Evolutionary conservation across 2,329 filamentous ascomycete genomes (phyloP), one percentile per base, ranked within the genome.

Genomic region (Lanzia echinophila): DNA sequence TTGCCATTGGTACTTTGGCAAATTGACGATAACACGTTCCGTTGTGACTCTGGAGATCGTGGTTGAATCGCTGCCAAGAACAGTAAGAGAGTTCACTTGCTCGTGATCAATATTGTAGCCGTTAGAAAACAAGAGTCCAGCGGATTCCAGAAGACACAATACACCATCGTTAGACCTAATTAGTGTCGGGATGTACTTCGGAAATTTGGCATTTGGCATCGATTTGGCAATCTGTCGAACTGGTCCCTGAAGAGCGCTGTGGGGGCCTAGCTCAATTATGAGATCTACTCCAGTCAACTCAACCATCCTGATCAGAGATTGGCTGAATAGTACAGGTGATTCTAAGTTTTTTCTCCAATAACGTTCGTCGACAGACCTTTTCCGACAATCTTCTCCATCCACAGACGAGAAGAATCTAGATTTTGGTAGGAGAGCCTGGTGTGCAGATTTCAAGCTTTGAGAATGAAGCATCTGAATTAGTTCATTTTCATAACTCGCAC

Each of bases 1-100:
- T 42, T 79, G 73, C 73, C 76, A 79, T 0, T 72, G 69, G 53
- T 79, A 80, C 0, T 62, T 54, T 1, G 77, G 76, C 0, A 74
- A 53, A 56, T 60, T 55, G 31, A 17, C n/a, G 33, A 63, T 38
- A n/a, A 55, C 24, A 6, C 15, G 17, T 3, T 12, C 39, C 10
- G 19, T 42, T 47, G 33, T 20, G 15, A 46, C 20, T 19, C 33
- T 22, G 1, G 20, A n/a, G 11, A 20, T 20, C 1, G 31, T 45
- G 17, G 6, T 2, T 36, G 36, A 45, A 19, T 41, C 38, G 13
- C n/a, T n/a, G 5, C 3, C 39, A 7, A 20, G 12, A 24, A n/a
- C 6, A 11, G 28, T 3, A 15, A 20, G n/a, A 2, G 12, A 19
- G 8, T 38, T 60, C 10, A 55, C 52, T 22, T 19, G 46, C 13